These are phyloP conservation scores for Trypanosoma caninum DNA, from an alignment of 208 protist species.

Conservation along the genomic window DNA sequence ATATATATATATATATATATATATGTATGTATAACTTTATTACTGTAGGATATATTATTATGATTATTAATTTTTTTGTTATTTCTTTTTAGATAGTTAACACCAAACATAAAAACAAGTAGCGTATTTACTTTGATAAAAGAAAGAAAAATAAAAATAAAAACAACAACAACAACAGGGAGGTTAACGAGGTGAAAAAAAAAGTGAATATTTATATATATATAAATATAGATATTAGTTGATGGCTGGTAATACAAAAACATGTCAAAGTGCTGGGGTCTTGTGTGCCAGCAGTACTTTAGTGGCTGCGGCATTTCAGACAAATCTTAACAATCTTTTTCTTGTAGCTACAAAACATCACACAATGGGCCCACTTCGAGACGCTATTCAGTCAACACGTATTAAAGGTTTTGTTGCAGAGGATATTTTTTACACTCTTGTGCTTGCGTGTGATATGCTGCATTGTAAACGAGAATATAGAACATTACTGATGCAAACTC, in stretches of 20 bases:
- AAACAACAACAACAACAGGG: too few relatives aligned
- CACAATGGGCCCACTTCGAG: slow-evolving; percentile 39
- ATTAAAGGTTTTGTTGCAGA: slow-evolving; percentile 35
- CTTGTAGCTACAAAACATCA: slow-evolving; percentile 49
- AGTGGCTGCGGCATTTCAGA: slow-evolving; percentile 35
- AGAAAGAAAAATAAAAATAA: too few relatives aligned
- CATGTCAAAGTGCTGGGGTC: neutral
- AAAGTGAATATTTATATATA: too few relatives aligned
- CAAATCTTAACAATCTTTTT: slow-evolving; percentile 48
- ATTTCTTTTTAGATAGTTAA: too few relatives aligned
- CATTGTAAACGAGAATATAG: slow-evolving; percentile 27
- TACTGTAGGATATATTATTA: too few relatives aligned
- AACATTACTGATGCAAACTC: slow-evolving; percentile 45
- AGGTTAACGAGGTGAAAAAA: too few relatives aligned
- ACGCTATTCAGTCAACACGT: slow-evolving; percentile 45
- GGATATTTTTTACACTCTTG: slow-evolving; percentile 54
- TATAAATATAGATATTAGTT: neutral
- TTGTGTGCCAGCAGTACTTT: neutral
- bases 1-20: too few relatives aligned
- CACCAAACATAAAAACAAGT: too few relatives aligned
- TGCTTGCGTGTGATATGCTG: slow-evolving; percentile 43
- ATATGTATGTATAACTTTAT: neutral
- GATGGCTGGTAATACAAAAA: neutral
- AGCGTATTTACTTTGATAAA: too few relatives aligned
- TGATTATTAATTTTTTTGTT: too few relatives aligned